Conservation (phyloP, 2,329 filamentous ascomycete species). For the Talaromyces sp. region DNA sequence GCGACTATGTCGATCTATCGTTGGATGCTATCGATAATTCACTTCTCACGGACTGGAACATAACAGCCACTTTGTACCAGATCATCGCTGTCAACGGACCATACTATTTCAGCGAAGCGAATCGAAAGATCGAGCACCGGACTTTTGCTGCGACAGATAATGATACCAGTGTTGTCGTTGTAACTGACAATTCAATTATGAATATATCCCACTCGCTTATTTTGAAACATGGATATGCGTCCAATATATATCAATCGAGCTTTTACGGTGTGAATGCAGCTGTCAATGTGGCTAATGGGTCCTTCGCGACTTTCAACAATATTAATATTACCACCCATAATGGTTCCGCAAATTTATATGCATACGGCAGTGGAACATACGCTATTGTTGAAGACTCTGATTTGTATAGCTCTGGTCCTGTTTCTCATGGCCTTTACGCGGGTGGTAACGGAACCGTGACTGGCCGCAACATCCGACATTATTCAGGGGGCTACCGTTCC, state of each 20-base stretch:
- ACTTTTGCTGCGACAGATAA: neutral
- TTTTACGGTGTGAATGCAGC: slow-evolving; percentile 30
- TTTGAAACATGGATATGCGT: slow-evolving; percentile 26
- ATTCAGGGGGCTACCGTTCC: slow-evolving; percentile 26
- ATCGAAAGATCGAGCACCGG: neutral
- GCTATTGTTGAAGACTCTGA: slow-evolving; percentile 23
- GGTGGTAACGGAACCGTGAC: slow-evolving; percentile 27
- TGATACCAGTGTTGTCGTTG: neutral
- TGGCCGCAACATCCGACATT: slow-evolving; percentile 21
- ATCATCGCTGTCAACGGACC: neutral
- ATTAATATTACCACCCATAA: slow-evolving; percentile 31
- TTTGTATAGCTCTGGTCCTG: slow-evolving; percentile 29
- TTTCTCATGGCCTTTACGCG: slow-evolving; percentile 29
- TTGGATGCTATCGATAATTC: neutral
- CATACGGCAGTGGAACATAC: slow-evolving; percentile 24
- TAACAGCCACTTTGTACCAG: neutral
- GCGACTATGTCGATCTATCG: neutral
- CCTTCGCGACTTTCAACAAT: slow-evolving; percentile 20
- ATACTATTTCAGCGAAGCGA: neutral
- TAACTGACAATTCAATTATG: neutral
- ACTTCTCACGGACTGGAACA: neutral
- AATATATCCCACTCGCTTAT: slow-evolving; percentile 23
- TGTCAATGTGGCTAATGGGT: slow-evolving; percentile 26
- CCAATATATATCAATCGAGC: slow-evolving; percentile 23
- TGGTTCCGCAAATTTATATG: slow-evolving; percentile 29